Base-by-base conservation (phyloP, 495 filamentous ascomycete species). In the Cladorrhinum samala region DNA sequence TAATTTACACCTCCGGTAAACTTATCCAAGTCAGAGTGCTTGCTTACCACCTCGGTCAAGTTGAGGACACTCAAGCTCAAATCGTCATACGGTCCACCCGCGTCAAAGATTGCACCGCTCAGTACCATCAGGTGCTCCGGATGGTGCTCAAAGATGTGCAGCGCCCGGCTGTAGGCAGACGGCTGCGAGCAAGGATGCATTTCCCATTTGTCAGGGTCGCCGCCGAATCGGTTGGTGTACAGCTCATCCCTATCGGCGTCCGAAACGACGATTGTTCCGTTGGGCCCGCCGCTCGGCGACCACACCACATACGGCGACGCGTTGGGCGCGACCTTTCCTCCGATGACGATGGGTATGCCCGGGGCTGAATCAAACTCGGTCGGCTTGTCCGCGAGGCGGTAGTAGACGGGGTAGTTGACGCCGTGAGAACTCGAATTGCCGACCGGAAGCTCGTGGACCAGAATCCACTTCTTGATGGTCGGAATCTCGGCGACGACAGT, bases 221-320 rank as follows among this genome's bases (percentile, higher is more conserved):
- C 83, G 3, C 85, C 68, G 6, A 65, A 69, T 33, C 70, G 65
- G 56, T 87, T 88, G 19, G 81, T 59, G 47, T 82, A 88, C 2
- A 88, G 55, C 18, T 77, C 66, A n/a, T 66, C 65, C 30, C 71
- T 59, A 7, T 71, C 75, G 0, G 77, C 77, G 6, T 69, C 69
- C 54, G 78, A 83, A 24, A 81, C 79, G 20, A 85, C 71, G 49
- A 81, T 75, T 0, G 81, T 82, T 2, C 81, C 81, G 49, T 82
- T 72, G 18, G 55, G 58, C 17, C 80, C 81, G 2, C 80, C 80
- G 18, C 70, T 69, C 0, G 73, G 61, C 0, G 72, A 74, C 80
- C 79, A 84, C 0, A 73, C 72, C 1, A 81, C 72, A 41, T 80
- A 83, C 1, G 81, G 81, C 1, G 77, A 79, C 9, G 74, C 72